phyloP scores from a whole-genome alignment of 345 rosid species.

The Brassica napus region Da-Ae NC_063449.1:22229501-22230000 shows the following conservation, averaged over 20 bases:
- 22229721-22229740: conserved; percentile 8
- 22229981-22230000: not conserved
- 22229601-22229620: conserved; percentile 21
- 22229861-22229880: not conserved
- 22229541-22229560: not conserved
- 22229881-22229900: not conserved
- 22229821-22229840: not conserved
- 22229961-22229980: not conserved
- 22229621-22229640: conserved; percentile 33
- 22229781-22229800: conserved; percentile 8
- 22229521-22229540: not conserved
- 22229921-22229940: not conserved
- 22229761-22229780: conserved; percentile 18
- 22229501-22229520: not conserved
- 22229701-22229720: conserved; percentile 16
- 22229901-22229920: not conserved
- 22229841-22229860: not conserved
- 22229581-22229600: not conserved
- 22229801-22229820: too few relatives aligned
- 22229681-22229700: conserved; percentile 32
- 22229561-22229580: not conserved
- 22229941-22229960: not conserved
- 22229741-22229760: conserved; percentile 7
- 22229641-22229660: conserved; percentile 28
- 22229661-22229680: conserved; percentile 25